Conservation (phyloP, 108 stramenopile genomes). For the Nannochloropsis gaditana region DNA sequence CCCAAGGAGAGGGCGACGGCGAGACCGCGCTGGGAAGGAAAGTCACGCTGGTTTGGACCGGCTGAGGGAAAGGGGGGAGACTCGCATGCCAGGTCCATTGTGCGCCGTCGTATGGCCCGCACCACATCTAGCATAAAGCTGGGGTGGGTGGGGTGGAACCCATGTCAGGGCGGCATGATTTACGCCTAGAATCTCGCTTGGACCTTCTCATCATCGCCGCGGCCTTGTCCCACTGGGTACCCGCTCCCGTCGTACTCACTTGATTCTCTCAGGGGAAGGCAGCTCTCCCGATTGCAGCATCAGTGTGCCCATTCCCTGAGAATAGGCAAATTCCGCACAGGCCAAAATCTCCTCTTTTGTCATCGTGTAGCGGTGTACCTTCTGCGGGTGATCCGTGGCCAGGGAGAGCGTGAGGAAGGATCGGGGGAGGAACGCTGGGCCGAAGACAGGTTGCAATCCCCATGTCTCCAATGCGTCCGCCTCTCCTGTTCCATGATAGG, state of each 20-base stretch:
- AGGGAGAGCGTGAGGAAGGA: background rate
- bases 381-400: background rate
- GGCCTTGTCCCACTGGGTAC: no score
- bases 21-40: slow-evolving; percentile 12
- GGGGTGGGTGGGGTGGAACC: background rate
- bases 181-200: no score
- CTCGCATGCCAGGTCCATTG: background rate
- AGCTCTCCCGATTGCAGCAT: slow-evolving; percentile 17
- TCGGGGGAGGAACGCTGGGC: background rate
- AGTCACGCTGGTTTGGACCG: background rate
- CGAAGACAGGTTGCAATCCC: background rate
- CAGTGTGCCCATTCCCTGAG: slow-evolving; percentile 15
- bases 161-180: no score
- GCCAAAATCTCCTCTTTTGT: background rate
- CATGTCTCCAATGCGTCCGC: background rate
- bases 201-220: no score
- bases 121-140: background rate
- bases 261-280: slow-evolving; percentile 15
- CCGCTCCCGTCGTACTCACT: background rate
- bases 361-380: slow-evolving; percentile 13
- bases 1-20: slow-evolving; percentile 4
- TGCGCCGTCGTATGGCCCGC: background rate
- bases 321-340: slow-evolving; percentile 14
- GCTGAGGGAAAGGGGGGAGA: background rate
- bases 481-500: background rate